Evolutionary conservation across 2,329 filamentous ascomycete genomes (phyloP).

Genomic region (Scleromitrula shiraiana): DNA sequence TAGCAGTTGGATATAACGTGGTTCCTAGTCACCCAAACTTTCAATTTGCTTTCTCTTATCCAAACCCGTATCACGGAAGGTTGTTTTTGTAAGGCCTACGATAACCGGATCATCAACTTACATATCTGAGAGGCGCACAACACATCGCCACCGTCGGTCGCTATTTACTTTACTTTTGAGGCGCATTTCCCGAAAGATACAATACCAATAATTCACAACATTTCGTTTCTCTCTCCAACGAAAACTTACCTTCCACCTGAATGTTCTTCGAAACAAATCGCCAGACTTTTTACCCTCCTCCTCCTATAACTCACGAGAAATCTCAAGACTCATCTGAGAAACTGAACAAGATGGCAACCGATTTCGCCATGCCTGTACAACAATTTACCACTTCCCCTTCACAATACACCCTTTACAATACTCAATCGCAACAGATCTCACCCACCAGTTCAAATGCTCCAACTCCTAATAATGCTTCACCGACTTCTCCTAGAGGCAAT

Average conservation of each 20-base stretch:
- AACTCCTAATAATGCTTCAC: conserved; percentile 39
- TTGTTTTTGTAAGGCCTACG: conserved; percentile 17
- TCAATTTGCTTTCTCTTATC: neutral
- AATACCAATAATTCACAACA: conserved; percentile 3
- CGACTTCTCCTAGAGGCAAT: conserved; percentile 33
- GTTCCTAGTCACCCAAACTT: neutral
- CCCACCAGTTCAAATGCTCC: conserved; percentile 35
- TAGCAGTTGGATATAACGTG: conserved; percentile 2
- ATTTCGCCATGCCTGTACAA: conserved; percentile 29
- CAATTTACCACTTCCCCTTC: conserved; percentile 28
- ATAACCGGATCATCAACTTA: conserved; percentile 19
- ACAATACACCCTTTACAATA: conserved; percentile 28
- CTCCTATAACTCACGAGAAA: conserved; percentile 16
- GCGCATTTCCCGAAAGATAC: conserved; percentile 1
- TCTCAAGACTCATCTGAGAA: conserved; percentile 8
- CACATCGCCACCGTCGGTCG: conserved; percentile 1
- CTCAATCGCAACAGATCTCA: conserved; percentile 25
- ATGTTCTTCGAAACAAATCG: conserved; percentile 14
- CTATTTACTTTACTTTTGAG: neutral
- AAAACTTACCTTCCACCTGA: neutral
- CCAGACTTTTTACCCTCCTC: conserved; percentile 17
- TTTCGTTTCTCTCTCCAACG: conserved; percentile 30
- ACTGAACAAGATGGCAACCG: conserved; percentile 24
- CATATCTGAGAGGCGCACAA: conserved; percentile 8
- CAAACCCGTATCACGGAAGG: neutral